phyloP scores from a whole-genome alignment of 805 yeast genomes.

The Zygosaccharomyces kombuchaensis region DNA sequence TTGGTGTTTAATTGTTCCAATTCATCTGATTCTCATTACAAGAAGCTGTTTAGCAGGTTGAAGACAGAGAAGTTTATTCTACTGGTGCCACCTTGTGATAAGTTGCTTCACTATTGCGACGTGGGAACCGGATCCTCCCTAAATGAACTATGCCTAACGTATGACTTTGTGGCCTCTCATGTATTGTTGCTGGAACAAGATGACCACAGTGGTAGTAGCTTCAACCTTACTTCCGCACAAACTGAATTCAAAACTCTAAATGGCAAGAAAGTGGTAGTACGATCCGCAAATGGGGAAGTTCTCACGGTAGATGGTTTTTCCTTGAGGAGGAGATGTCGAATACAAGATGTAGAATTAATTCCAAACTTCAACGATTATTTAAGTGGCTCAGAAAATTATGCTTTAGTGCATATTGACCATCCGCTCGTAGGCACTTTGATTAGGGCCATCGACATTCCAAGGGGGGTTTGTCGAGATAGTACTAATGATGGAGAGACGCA shows the following conservation, averaged over 20 bases:
- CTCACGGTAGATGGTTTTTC: constrained; percentile 58
- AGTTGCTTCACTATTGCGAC: constrained; percentile 42
- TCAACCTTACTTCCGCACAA: constrained; percentile 2
- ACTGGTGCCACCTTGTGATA: constrained; percentile 57
- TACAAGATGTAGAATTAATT: constrained; percentile 46
- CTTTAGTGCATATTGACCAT: constrained; percentile 53
- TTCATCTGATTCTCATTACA: constrained; percentile 44
- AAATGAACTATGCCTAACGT: constrained; percentile 50
- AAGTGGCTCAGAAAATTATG: constrained; percentile 51
- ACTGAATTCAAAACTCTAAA: constrained; percentile 50
- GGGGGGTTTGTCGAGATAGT: background rate
- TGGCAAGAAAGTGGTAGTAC: constrained; percentile 51
- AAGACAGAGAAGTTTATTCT: constrained; percentile 51
- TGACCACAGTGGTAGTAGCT: background rate
- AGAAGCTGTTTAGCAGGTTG: constrained; percentile 43
- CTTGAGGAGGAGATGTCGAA: constrained; percentile 40
- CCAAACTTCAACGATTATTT: constrained; percentile 56
- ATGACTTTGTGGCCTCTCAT: constrained; percentile 62
- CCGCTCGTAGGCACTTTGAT: constrained; percentile 47
- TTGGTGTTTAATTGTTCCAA: constrained; percentile 62
- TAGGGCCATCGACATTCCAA: constrained; percentile 4
- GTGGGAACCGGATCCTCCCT: constrained; percentile 38
- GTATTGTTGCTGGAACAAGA: constrained; percentile 41
- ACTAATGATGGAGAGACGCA: background rate
- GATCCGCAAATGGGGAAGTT: constrained; percentile 44